A percentile compares a stretch with the other conserved stretches of the same genome.
These are phyloP conservation scores for Rauvolfia tetraphylla DNA, from an alignment of 257 asterid genomes.

Conservation along the genomic window DNA sequence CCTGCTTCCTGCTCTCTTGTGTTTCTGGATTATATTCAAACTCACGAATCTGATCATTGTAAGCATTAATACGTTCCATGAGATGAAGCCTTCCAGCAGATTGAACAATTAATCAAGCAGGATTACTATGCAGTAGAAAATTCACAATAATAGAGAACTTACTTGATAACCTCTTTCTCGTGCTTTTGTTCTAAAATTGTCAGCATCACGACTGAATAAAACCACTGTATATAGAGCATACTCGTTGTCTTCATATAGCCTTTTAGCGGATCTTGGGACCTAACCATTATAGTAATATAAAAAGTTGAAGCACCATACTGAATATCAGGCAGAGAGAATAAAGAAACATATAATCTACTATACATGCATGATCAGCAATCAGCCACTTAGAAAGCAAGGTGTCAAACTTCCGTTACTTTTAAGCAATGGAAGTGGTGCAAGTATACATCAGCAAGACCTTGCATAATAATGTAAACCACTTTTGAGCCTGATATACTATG, in stretches of 20 bases:
- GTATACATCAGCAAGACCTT: neutral
- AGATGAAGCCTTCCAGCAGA: conserved; percentile 19
- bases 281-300: conserved; percentile 14
- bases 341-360: neutral
- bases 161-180: conserved; percentile 79
- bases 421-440: neutral
- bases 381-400: neutral
- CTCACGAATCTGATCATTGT: conserved; percentile 63
- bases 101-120: neutral
- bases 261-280: conserved; percentile 98
- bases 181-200: conserved; percentile 77
- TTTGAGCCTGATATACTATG: neutral
- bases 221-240: conserved; percentile 77
- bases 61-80: conserved; percentile 19
- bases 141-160: conserved; percentile 27
- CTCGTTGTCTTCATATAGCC: conserved; percentile 78
- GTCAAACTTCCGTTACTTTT: neutral
- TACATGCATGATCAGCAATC: too few relatives aligned
- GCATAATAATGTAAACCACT: neutral
- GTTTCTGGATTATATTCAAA: conserved; percentile 62
- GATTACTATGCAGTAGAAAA: neutral
- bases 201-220: conserved; percentile 86
- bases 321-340: neutral
- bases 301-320: neutral
- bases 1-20: conserved; percentile 70